These are phyloP conservation scores for Diaporthe ilicicola DNA, from an alignment of 2,329 filamentous ascomycete genomes.

Conservation along the genomic window DNA sequence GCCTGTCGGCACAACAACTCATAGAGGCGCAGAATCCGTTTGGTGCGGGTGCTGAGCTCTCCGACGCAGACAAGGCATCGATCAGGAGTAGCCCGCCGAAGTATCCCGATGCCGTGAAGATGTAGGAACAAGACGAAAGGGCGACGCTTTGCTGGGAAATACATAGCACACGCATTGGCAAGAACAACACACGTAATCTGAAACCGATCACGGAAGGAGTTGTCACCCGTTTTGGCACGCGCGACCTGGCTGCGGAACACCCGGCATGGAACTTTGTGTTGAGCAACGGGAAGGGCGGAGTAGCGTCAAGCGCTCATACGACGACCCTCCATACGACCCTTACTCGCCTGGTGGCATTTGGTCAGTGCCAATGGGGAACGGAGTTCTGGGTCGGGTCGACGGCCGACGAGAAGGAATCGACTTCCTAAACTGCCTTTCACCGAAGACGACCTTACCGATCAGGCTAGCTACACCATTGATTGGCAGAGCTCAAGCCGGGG, in stretches of 20 bases:
- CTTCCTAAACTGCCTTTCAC: not conserved
- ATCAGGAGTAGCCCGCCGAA: constrained; percentile 22
- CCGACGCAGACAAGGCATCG: constrained; percentile 18
- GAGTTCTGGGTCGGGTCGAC: not conserved
- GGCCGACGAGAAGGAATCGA: not conserved
- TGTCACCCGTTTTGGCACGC: not conserved
- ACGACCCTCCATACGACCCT: not conserved
- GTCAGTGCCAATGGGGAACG: not conserved
- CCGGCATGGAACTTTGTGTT: not conserved
- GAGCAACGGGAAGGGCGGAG: not conserved
- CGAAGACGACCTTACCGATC: not conserved
- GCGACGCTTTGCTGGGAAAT: not conserved
- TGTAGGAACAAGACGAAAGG: constrained; percentile 24
- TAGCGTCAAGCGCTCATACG: not conserved
- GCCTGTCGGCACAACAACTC: constrained; percentile 29
- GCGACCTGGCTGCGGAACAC: not conserved
- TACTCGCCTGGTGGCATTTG: not conserved
- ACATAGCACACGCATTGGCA: not conserved
- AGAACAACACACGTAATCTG: not conserved
- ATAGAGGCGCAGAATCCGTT: constrained; percentile 30
- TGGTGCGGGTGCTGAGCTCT: constrained; percentile 27
- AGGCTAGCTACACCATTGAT: not conserved
- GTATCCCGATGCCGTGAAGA: constrained; percentile 31
- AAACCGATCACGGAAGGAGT: not conserved
- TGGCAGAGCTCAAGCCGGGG: not conserved